phyloP scores from a whole-genome alignment of 1,139 yeast genomes.

The Sugiyamaella grinbergsii region DNA sequence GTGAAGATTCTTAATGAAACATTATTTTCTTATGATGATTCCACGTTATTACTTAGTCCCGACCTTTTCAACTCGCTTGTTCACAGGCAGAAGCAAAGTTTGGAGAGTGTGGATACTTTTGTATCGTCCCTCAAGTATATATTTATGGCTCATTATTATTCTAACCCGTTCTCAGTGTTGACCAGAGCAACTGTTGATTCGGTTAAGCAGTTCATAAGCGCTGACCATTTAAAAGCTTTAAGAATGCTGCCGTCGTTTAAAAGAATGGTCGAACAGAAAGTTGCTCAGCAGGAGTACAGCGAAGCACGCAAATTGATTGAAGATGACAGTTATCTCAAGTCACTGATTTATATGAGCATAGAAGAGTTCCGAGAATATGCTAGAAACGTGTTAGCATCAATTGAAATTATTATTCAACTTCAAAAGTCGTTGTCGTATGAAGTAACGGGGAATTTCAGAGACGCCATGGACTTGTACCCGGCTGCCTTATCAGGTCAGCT shows the following conservation, averaged over 20 bases:
- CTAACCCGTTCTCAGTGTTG: conserved; percentile 61
- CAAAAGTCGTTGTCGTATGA: conserved; percentile 14
- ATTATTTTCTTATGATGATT: conserved; percentile 19
- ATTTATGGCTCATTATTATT: conserved; percentile 70
- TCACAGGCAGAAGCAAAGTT: conserved; percentile 35
- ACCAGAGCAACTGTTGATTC: conserved; percentile 31
- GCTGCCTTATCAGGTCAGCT: conserved; percentile 24
- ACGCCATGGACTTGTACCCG: conserved; percentile 23
- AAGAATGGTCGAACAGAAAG: conserved; percentile 42
- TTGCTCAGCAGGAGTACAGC: conserved; percentile 22
- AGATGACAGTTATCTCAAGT: conserved; percentile 24
- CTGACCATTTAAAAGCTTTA: conserved; percentile 44
- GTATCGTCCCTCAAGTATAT: conserved; percentile 58
- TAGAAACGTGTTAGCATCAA: conserved; percentile 16
- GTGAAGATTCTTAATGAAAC: conserved; percentile 28
- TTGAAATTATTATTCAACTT: conserved; percentile 23
- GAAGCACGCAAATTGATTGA: conserved; percentile 22
- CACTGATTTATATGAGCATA: conserved; percentile 19
- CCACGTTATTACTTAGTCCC: conserved; percentile 20
- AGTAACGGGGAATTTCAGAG: conserved; percentile 8
- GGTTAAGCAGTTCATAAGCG: conserved; percentile 37
- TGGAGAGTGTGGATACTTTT: conserved; percentile 53
- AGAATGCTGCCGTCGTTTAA: conserved; percentile 53
- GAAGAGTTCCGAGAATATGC: conserved; percentile 25
- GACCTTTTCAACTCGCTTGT: conserved; percentile 25